Percentiles rank a stretch among this genome's conserved stretches.
Evolutionary conservation across 257 asterid species (phyloP).

Genomic region (Buddleja alternifolia): DNA sequence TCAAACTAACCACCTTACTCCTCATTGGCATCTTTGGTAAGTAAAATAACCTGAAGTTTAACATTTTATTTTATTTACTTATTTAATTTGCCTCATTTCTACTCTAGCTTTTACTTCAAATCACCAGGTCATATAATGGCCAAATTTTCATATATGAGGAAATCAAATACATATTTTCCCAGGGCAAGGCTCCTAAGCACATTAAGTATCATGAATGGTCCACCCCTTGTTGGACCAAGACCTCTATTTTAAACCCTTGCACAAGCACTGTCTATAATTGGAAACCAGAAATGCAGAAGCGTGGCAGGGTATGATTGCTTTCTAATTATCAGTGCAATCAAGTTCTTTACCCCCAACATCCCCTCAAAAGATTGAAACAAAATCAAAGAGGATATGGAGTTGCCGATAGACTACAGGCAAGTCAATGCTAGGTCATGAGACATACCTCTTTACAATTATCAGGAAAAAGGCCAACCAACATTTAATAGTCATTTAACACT

Average conservation of each 20-base stretch:
- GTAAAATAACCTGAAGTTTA: background rate
- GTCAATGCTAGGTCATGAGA: no score
- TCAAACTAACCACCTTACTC: slow-evolving; percentile 10
- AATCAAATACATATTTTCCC: background rate
- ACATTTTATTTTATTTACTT: no score
- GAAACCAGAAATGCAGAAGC: background rate
- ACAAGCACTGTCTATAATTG: background rate
- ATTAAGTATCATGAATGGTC: slow-evolving; percentile 5
- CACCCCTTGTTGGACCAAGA: background rate
- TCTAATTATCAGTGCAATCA: background rate
- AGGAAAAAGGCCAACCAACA: background rate
- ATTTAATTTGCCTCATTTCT: no score
- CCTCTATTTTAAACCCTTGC: background rate
- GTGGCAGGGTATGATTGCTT: background rate
- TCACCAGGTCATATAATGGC: background rate
- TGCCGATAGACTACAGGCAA: background rate
- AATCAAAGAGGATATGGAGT: background rate
- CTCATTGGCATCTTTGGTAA: background rate
- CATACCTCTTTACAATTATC: slow-evolving; percentile 3
- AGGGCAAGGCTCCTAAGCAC: background rate
- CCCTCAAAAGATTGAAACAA: background rate
- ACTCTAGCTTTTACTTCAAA: background rate
- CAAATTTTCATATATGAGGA: background rate
- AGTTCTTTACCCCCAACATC: background rate
- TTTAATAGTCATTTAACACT: background rate